phyloP scores from a whole-genome alignment of 805 yeast genomes.

The Schwanniomyces sp. region DNA sequence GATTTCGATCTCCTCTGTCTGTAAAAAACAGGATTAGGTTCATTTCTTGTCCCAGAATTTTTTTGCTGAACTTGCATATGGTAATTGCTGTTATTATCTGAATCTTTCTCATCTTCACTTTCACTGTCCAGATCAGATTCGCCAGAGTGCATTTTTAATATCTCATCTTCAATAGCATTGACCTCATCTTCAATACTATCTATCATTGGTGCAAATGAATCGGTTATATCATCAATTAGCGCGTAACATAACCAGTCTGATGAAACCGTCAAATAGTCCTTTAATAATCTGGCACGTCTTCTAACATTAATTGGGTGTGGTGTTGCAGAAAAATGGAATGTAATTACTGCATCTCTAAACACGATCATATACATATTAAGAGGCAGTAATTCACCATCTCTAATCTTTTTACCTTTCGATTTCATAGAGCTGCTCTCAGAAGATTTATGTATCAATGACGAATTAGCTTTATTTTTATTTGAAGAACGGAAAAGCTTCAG shows the following conservation, averaged over 20 bases:
- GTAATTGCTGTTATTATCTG: constrained; percentile 17
- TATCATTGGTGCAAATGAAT: constrained; percentile 96
- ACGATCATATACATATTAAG: constrained; percentile 91
- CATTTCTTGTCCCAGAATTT: constrained; percentile 4
- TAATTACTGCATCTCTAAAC: constrained; percentile 84
- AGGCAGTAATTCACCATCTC: constrained; percentile 72
- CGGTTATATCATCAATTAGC: constrained; percentile 92
- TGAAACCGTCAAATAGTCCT: constrained; percentile 85
- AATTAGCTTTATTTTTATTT: neutral
- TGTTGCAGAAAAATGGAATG: constrained; percentile 92
- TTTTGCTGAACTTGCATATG: constrained; percentile 14
- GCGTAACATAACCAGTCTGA: constrained; percentile 99
- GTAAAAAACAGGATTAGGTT: constrained; percentile 25
- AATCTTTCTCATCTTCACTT: constrained; percentile 29
- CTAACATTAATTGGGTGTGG: constrained; percentile 97
- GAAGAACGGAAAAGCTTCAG: constrained; percentile 7
- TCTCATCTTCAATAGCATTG: constrained; percentile 90
- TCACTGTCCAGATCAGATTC: constrained; percentile 46
- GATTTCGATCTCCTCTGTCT: constrained; percentile 37
- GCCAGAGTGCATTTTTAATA: constrained; percentile 81
- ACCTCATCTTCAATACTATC: constrained; percentile 94
- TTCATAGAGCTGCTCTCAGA: constrained; percentile 18
- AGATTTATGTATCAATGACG: constrained; percentile 4
- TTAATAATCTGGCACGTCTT: constrained; percentile 81
- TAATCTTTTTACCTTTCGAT: constrained; percentile 28